Evolutionary conservation across 805 yeast genomes (phyloP).

Genomic region (Wickerhamiella allomyrinae): DNA sequence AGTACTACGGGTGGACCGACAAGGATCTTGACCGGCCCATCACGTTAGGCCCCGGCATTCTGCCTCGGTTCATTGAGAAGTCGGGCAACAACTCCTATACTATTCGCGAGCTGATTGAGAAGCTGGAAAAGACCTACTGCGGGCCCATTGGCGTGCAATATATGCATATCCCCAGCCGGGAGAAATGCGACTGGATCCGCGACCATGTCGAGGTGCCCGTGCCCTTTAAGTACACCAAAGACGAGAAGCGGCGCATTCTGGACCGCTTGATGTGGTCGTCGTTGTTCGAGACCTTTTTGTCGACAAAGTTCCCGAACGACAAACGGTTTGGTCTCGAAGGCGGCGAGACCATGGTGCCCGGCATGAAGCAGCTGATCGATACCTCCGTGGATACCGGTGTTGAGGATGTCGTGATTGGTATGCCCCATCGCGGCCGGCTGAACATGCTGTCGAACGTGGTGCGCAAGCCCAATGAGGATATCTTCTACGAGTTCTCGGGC

Average conservation of each 20-base stretch:
- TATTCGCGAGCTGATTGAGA: slow-evolving; percentile 59
- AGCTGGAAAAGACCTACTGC: slow-evolving; percentile 78
- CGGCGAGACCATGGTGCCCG: slow-evolving; percentile 92
- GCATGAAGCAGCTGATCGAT: slow-evolving; percentile 91
- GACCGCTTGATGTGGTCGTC: slow-evolving; percentile 96
- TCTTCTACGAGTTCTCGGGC: slow-evolving; percentile 91
- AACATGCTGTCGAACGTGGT: slow-evolving; percentile 97
- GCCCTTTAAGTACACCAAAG: slow-evolving; percentile 69
- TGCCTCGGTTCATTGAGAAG: slow-evolving; percentile 71
- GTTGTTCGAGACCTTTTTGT: slow-evolving; percentile 79
- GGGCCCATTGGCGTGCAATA: slow-evolving; percentile 85
- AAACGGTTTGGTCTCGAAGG: slow-evolving; percentile 99
- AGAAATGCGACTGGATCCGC: slow-evolving; percentile 96
- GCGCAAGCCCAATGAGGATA: slow-evolving; percentile 95
- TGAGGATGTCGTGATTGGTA: slow-evolving; percentile 93
- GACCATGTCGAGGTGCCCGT: slow-evolving; percentile 86
- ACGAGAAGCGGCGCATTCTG: slow-evolving; percentile 88
- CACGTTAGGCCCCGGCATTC: slow-evolving; percentile 92
- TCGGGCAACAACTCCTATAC: slow-evolving; percentile 50
- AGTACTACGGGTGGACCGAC: slow-evolving; percentile 82
- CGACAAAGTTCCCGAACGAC: slow-evolving; percentile 94
- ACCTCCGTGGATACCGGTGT: slow-evolving; percentile 75
- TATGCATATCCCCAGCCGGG: slow-evolving; percentile 90
- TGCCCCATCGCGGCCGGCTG: slow-evolving; percentile 99
- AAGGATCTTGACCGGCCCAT: slow-evolving; percentile 65